Evolutionary conservation across 371 early-diverging fungal genomes (phyloP).

Genomic region (Umbelopsis sp.): DNA sequence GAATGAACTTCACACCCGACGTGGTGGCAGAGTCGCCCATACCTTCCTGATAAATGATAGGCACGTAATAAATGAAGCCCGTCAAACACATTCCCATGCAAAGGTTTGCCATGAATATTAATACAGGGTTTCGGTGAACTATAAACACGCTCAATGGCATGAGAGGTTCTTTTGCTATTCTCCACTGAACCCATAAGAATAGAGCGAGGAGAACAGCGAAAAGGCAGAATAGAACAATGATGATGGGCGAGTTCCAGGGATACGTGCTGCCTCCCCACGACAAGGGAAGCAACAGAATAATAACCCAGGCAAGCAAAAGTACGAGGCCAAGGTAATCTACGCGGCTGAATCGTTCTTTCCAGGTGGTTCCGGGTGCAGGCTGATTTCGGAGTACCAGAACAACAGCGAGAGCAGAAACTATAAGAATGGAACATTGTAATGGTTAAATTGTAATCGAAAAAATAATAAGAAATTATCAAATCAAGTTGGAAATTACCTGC

Average conservation of each 20-base stretch:
- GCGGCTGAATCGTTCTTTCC: slow-evolving; percentile 45
- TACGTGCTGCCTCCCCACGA: slow-evolving; percentile 55
- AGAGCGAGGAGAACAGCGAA: slow-evolving; percentile 36
- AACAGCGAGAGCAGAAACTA: slow-evolving; percentile 37
- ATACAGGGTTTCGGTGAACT: slow-evolving; percentile 48
- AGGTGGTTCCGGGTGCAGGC: slow-evolving; percentile 45
- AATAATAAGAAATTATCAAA: not conserved
- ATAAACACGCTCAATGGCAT: slow-evolving; percentile 54
- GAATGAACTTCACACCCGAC: slow-evolving; percentile 73
- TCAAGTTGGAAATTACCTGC: slow-evolving; percentile 23
- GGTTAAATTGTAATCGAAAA: not conserved
- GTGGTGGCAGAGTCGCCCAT: slow-evolving; percentile 48
- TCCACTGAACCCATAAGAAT: slow-evolving; percentile 53
- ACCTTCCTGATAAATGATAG: slow-evolving; percentile 45
- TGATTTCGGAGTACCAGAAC: slow-evolving; percentile 50
- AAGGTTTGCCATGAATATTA: slow-evolving; percentile 54
- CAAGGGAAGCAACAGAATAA: slow-evolving; percentile 49
- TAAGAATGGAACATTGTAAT: not conserved
- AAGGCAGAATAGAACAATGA: slow-evolving; percentile 49
- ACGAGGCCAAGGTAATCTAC: slow-evolving; percentile 56
- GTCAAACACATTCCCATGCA: slow-evolving; percentile 63
- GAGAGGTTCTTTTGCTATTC: slow-evolving; percentile 57
- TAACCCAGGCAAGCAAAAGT: slow-evolving; percentile 41
- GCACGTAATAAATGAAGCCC: slow-evolving; percentile 62
- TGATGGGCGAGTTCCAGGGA: slow-evolving; percentile 48